Evolutionary conservation across 208 protist species (phyloP), one percentile per base, ranked within the genome.

Genomic region (Phytomonas sp.): DNA sequence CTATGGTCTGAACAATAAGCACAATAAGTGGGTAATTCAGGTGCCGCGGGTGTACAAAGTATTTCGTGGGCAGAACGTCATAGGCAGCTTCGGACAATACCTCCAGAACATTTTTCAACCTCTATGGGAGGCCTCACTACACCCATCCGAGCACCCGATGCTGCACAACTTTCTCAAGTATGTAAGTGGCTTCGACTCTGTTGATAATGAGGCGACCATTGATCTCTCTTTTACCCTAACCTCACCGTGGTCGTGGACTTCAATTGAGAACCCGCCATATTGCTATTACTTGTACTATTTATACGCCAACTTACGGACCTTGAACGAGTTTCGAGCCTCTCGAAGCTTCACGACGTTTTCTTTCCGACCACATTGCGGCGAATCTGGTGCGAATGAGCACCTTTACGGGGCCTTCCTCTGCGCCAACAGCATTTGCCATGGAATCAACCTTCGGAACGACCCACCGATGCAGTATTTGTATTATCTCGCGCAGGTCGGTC

Each of bases 241-340:
- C n/a, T 88, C 83, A 32, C 96, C 98, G 69, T 85, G 83, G 76
- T 84, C 95, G 32, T 99, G 98, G 98, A 96, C 82, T 29, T 66
- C 81, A 4, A 78, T 93, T 23, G 85, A 95, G 60, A 99, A 99
- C 86, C 99, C 99, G 37, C 98, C 98, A 23, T 99, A 99, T 81
- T 94, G 94, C 63, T 99, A 99, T 80, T 99, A 99, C 77, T 78
- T 97, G 29, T 99, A 98, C 83, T 99, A 99, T 79, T 87, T 99
- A 56, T 99, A 98, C 78, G 97, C 98, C 33, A 99, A 99, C 82
- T 88, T 99, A 37, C 76, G 89, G 67, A 92, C 92, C 23, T 90
- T 99, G 12, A 99, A 99, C 82, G 81, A 95, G 70, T 96, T 99
- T 72, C 82, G 98, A 62, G 78, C 80, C 16, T 87, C 80, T 26